Evolutionary conservation across 371 early-diverging fungal genomes (phyloP), one percentile per base, ranked within the genome.

Genomic region (Fennellomyces sp.): DNA sequence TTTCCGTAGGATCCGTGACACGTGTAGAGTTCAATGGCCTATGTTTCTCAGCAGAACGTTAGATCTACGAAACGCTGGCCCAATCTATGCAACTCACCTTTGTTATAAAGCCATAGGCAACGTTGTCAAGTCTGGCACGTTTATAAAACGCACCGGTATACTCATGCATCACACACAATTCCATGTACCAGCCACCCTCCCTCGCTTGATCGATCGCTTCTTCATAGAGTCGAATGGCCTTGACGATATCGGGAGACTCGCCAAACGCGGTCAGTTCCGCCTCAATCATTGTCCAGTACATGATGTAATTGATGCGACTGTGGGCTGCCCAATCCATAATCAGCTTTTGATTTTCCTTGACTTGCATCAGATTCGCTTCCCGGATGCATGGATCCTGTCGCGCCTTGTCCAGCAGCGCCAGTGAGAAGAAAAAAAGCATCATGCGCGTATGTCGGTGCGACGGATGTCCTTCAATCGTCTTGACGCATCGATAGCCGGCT

Each of bases 1-100:
- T 76, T 74, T 3, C 80, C 80, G 47, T 79, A 74, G 0, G 80
- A 65, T 3, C 75, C 72, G 50, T 68, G 70, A 7, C 61, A 48
- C 6, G 64, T 42, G 30, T 73, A 78, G 0, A 72, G 56, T n/a
- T 62, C 56, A 13, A 75, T 63, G 0, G 78, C 57, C 67, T 66
- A 62, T 28, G 39, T 38, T n/a, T 27, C 5, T 36, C 15, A 50
- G 11, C 45, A 45, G n/a, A n/a, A 21, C 23, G 21, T 19, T 25
- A 33, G 7, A 33, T 17, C 33, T 23, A 11, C 5, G 17, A 39
- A 39, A 31, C 19, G 13, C 6, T 52, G n/a, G 11, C 31, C 2
- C 35, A 21, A n/a, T 8, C 13, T 33, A 30, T 52, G n/a, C 15
- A 0, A 7, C 2, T 35, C 53, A 61, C 71, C 50, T 77, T 77